Evolutionary conservation across 2,329 filamentous ascomycete genomes (phyloP), one percentile per base, ranked within the genome.

Genomic region (Neonectria hederae): DNA sequence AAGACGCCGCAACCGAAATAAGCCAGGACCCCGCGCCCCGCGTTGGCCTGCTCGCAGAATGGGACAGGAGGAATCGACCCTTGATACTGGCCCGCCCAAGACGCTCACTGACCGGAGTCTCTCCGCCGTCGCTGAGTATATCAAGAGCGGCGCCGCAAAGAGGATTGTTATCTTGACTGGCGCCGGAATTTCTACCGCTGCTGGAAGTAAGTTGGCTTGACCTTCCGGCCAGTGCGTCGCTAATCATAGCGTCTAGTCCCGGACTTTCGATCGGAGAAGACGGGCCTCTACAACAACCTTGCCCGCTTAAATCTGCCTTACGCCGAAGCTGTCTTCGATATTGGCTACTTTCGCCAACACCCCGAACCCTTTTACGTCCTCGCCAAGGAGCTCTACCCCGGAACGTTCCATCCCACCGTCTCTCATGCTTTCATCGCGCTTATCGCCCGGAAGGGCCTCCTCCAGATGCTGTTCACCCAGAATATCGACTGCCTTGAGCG

Each of bases 401-500:
- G 94, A 19, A 91, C 91, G 73, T 97, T 92, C 81, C 86, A 90
- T 59, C 96, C 96, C 0, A 99, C 96, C 1, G 84, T 98, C 59
- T 92, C 94, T 2, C 96, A 99, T 80, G 90, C 88, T 38, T 99
- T 99, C 79, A 90, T 99, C 73, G 86, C 89, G 14, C 83, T 99
- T 24, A 88, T 98, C 17, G 87, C 94, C 62, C 83, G 89, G 65
- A 97, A 97, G 80, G 89, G 88, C 4, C 82, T 95, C 43, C 82
- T 99, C 24, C 82, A 91, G 69, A 96, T 94, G 83, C 87, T 96
- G 57, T 99, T 98, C 78, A 97, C 96, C 0, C 96, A 99, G 76
- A 99, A 99, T 75, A 98, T 99, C 70, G 96, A 99, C 81, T 97
- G 94, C 74, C 85, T 99, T 13, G 96, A 99, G 80, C 88, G 94